Percentiles rank a stretch among this genome's conserved stretches.
These are phyloP conservation scores for Acacia pycnantha DNA, from an alignment of 331 rosid genomes.

Conservation along the genomic window DNA sequence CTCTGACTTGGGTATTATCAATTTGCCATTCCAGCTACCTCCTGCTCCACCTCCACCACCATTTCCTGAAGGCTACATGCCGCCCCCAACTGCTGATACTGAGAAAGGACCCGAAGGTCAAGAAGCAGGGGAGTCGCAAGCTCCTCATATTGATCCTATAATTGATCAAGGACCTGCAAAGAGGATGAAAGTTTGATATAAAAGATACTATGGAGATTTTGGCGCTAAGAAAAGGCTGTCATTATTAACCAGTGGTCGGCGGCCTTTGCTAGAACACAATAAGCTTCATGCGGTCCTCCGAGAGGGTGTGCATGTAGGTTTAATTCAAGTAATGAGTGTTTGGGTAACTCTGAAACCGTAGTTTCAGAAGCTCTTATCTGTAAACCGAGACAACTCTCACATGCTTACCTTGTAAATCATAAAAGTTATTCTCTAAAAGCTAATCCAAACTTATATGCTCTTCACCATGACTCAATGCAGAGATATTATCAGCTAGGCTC, in stretches of 20 bases:
- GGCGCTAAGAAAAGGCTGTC: constrained; percentile 1
- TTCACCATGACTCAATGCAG: constrained; percentile 10
- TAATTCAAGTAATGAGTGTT: not conserved
- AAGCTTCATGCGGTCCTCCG: not conserved
- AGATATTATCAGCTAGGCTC: constrained; percentile 19
- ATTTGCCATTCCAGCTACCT: constrained; percentile 53
- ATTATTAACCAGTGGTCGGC: not conserved
- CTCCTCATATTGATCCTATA: constrained; percentile 73
- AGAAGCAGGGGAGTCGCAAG: constrained; percentile 65
- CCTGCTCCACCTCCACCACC: constrained; percentile 91
- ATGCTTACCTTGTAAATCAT: too few relatives aligned
- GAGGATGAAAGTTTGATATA: constrained; percentile 65
- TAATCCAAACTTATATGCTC: not conserved
- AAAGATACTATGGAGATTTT: constrained; percentile 7
- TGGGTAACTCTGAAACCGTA: too few relatives aligned
- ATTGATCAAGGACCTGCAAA: constrained; percentile 90
- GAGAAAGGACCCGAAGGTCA: constrained; percentile 69
- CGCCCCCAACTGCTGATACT: constrained; percentile 51
- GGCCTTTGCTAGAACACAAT: constrained; percentile 3
- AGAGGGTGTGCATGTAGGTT: not conserved
- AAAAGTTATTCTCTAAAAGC: too few relatives aligned
- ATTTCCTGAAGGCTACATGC: constrained; percentile 84
- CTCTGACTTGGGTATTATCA: constrained; percentile 19
- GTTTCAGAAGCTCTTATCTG: too few relatives aligned
- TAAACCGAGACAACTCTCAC: too few relatives aligned